These are phyloP conservation scores for Cyclotella cryptica DNA, from an alignment of 108 stramenopile genomes.

Conservation along the genomic window DNA sequence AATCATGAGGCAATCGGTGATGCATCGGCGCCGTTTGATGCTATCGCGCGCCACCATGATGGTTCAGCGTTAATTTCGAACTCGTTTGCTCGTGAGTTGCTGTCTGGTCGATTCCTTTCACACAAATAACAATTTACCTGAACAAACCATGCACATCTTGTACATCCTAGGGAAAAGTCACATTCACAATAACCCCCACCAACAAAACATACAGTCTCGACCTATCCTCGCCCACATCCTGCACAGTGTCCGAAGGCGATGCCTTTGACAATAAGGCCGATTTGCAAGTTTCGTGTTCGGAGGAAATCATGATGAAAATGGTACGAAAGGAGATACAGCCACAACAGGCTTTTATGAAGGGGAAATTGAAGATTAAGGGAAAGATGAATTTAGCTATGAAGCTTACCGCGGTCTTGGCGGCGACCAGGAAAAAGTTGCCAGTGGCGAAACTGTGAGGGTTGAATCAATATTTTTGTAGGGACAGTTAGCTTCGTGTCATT, in stretches of 20 bases:
- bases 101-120: neutral
- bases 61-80: too few relatives aligned
- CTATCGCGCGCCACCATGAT: neutral
- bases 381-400: slow-evolving; percentile 89
- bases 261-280: slow-evolving; percentile 40
- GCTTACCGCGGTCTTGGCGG: slow-evolving; percentile 72
- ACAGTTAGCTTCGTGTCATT: too few relatives aligned
- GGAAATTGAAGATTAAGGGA: slow-evolving; percentile 80
- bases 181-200: slow-evolving; percentile 33
- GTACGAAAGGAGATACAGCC: slow-evolving; percentile 52
- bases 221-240: slow-evolving; percentile 36
- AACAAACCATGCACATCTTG: too few relatives aligned
- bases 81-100: neutral
- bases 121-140: neutral
- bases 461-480: neutral
- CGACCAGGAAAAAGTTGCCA: slow-evolving; percentile 73
- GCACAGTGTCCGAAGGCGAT: slow-evolving; percentile 41
- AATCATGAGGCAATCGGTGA: too few relatives aligned
- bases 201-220: slow-evolving; percentile 46
- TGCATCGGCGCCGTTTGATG: neutral
- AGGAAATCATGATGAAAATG: slow-evolving; percentile 55
- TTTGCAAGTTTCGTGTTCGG: slow-evolving; percentile 35
- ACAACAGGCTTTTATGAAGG: slow-evolving; percentile 63
- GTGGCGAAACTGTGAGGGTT: slow-evolving; percentile 35
- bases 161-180: slow-evolving; percentile 43